Percentiles rank a stretch among this genome's conserved stretches.
Conservation (phyloP, 208 protist species). For the Tritrichomonas foetus region DNA sequence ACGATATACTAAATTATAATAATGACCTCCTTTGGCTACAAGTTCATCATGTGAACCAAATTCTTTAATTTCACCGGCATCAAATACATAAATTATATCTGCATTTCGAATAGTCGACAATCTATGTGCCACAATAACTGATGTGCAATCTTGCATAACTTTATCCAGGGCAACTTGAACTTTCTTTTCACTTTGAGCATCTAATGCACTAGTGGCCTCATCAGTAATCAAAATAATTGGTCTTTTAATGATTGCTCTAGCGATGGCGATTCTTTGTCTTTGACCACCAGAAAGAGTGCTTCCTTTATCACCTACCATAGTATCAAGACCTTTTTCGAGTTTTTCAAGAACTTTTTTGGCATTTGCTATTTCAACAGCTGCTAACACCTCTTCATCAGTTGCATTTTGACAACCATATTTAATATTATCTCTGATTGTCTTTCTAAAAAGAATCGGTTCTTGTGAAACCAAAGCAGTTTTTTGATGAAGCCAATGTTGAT, state of each 20-base stretch:
- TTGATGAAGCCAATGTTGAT: neutral
- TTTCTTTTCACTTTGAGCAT: neutral
- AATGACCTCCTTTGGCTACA: neutral
- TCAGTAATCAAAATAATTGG: slow-evolving; percentile 83
- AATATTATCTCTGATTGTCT: slow-evolving; percentile 58
- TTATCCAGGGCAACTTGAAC: slow-evolving; percentile 6
- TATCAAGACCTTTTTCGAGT: slow-evolving; percentile 34
- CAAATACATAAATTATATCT: neutral
- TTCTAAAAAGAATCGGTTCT: neutral
- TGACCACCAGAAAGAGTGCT: slow-evolving; percentile 82
- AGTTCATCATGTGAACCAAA: neutral
- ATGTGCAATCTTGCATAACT: neutral
- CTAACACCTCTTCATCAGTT: neutral
- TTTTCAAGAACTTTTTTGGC: neutral
- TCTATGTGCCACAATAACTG: slow-evolving; percentile 17
- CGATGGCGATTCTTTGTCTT: slow-evolving; percentile 85
- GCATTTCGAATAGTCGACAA: neutral
- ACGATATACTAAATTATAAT: neutral
- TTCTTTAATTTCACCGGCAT: slow-evolving; percentile 14
- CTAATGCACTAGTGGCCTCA: slow-evolving; percentile 65
- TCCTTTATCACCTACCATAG: slow-evolving; percentile 59
- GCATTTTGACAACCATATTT: slow-evolving; percentile 50
- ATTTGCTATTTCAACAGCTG: neutral
- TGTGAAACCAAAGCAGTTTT: slow-evolving; percentile 2
- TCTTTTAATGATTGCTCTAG: slow-evolving; percentile 77